These are phyloP conservation scores for Penicillium brevicompactum DNA, from an alignment of 2,329 filamentous ascomycete genomes.

Conservation along the genomic window DNA sequence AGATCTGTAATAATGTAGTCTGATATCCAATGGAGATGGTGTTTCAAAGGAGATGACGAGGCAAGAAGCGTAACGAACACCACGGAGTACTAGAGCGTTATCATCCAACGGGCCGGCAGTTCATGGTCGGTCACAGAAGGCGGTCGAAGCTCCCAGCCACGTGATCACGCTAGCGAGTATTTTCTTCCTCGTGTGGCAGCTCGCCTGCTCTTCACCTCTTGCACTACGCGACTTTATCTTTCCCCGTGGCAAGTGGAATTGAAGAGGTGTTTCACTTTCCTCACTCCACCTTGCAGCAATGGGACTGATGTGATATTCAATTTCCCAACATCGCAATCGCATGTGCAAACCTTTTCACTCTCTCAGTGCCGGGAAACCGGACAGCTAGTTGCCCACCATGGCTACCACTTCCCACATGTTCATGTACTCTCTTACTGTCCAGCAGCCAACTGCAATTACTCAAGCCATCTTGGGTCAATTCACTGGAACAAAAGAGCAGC, in stretches of 20 bases:
- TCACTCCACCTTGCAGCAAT: constrained; percentile 34
- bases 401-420: constrained; percentile 99
- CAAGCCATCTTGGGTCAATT: constrained; percentile 95
- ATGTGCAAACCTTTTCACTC: constrained; percentile 17
- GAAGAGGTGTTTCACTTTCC: constrained; percentile 27
- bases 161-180: constrained; percentile 31
- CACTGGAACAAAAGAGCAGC: constrained; percentile 93
- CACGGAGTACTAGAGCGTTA: not conserved
- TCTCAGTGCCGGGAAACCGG: constrained; percentile 20
- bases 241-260: constrained; percentile 24
- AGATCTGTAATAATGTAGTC: not conserved
- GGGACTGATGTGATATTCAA: constrained; percentile 36
- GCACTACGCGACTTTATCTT: constrained; percentile 7
- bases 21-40: not conserved
- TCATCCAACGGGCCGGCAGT: constrained; percentile 10
- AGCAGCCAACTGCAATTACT: constrained; percentile 84
- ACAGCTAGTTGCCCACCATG: constrained; percentile 61
- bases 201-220: constrained; percentile 2
- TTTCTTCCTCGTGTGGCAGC: constrained; percentile 11
- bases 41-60: constrained; percentile 1
- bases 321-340: constrained; percentile 31
- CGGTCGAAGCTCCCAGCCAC: constrained; percentile 38
- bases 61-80: not conserved
- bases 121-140: constrained; percentile 31
- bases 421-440: constrained; percentile 95